Evolutionary conservation across 2,329 filamentous ascomycete genomes (phyloP).

Genomic region (Arthrinium phaeospermum): DNA sequence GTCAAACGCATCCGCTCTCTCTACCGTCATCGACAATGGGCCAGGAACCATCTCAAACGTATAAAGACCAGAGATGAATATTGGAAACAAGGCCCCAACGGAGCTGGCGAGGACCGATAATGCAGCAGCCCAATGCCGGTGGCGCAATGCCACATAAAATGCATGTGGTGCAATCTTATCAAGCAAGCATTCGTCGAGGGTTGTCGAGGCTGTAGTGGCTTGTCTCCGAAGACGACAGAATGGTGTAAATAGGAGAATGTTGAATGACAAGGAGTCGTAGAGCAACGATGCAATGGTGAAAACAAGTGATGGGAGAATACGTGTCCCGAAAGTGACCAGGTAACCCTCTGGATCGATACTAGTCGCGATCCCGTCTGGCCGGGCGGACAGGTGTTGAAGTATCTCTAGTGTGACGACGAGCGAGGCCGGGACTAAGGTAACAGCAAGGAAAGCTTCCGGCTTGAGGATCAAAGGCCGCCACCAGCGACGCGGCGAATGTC

Average conservation of each 20-base stretch:
- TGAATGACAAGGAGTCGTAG: constrained; percentile 19
- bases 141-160: constrained; percentile 3
- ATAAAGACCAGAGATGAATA: constrained; percentile 19
- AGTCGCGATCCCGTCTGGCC: constrained; percentile 10
- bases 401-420: constrained; percentile 18
- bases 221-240: not conserved
- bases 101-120: constrained; percentile 5
- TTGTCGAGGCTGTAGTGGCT: not conserved
- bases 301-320: not conserved
- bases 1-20: constrained; percentile 15
- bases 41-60: constrained; percentile 18
- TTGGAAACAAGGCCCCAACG: constrained; percentile 13
- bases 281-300: constrained; percentile 19
- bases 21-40: not conserved
- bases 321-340: constrained; percentile 17
- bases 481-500: not conserved
- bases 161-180: constrained; percentile 19
- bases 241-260: constrained; percentile 14
- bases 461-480: not conserved
- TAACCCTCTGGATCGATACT: not conserved
- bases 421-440: not conserved
- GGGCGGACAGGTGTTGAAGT: constrained; percentile 12
- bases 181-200: constrained; percentile 8
- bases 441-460: not conserved
- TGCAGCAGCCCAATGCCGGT: constrained; percentile 20